Base-by-base conservation (phyloP, 176 grass and related monocot species). In the Areca catechu region DNA sequence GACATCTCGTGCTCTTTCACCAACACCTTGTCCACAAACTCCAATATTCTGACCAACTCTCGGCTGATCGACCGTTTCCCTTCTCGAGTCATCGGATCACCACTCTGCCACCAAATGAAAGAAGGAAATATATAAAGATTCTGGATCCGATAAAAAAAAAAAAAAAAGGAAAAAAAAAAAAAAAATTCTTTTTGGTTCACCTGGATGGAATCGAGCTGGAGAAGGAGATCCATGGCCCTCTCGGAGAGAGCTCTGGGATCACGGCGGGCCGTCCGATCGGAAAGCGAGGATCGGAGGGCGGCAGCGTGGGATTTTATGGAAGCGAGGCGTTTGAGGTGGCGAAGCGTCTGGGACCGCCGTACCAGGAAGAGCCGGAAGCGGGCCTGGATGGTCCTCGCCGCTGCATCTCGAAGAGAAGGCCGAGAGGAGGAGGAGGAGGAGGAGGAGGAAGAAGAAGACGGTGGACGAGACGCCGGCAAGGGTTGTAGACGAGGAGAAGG, bases 351-450 rank as follows among this genome's bases (percentile, higher is more conserved):
- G 54, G 93, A 98, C 52, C 93, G 84, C 67, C 67, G 80, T 24
- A 86, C 84, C 56, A 98, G 88, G 76, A 85, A 92, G 50, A 62
- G 81, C 63, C 87, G 88, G 76, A 98, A 98, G 57, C 79, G 68
- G 18, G 63, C 64, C 70, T 98, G 93, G 74, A 98, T 98, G 24
- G 63, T 92, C 73, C 88, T 71, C 53, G 84, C 88, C 16, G 93
- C 93, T 18, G 60, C 75, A 50, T 98, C 88, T 49, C 58, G 53
- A 53, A 79, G 59, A 9, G 84, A 64, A 18, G 25, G 43, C 2
- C 34, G 34, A 43, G 7, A 43, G 34, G 34, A 67, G 19, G 12
- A 67, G 5, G 54, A 70, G 12, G 34, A 51, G 28, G n/a, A 23
- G 1, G 23, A 53, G 29, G 60, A 49, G 49, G 27, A 19, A 4